Evolutionary conservation across 371 early-diverging fungal species (phyloP), one percentile per base, ranked within the genome.

Genomic region (Mortierella sp.): DNA sequence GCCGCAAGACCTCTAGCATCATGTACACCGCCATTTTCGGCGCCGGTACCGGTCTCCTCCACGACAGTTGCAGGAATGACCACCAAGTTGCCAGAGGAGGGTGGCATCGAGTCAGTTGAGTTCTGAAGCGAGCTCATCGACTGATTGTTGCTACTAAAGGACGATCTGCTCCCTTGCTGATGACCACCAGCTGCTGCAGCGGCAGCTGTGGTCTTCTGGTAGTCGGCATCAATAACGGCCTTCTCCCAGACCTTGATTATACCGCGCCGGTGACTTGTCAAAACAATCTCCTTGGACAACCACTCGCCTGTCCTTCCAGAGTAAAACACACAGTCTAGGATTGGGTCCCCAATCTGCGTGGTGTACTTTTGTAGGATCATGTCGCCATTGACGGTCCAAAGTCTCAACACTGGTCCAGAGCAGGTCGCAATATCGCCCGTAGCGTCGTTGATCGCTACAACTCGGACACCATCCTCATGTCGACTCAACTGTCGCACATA

Each of bases 321-420:
- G 55, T 92, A 94, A 54, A 93, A 92, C 19, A 89, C 77, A 77
- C 93, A 91, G 28, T 92, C 91, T 50, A 91, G 84, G 73, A 95
- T 91, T 1, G 91, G 89, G 72, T 93, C 94, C 11, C 92, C 90
- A 60, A 90, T 89, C 70, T 92, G 88, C 34, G 93, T 90, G 5
- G 92, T 85, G 52, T 89, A 89, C 71, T 92, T 93, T 48, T 90
- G 85, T 16, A 92, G 68, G 38, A 95, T 90, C 48, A 94, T 87
- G 55, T 94, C 94, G 10, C 96, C 96, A 84, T 96, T 96, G 50
- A 96, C 91, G 5, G 90, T 91, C 95, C 95, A 96, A 7, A 95
- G 78, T 24, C 92, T 88, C 24, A 95, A 79, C 14, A 89, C 82
- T 47, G 92, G 88, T 0, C 92, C 92, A 38, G 94, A 92, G 72